Percentiles rank a stretch among this genome's conserved stretches.
Conservation (phyloP, 177 flowering plant species). For the Vitis hybrid region DNA sequence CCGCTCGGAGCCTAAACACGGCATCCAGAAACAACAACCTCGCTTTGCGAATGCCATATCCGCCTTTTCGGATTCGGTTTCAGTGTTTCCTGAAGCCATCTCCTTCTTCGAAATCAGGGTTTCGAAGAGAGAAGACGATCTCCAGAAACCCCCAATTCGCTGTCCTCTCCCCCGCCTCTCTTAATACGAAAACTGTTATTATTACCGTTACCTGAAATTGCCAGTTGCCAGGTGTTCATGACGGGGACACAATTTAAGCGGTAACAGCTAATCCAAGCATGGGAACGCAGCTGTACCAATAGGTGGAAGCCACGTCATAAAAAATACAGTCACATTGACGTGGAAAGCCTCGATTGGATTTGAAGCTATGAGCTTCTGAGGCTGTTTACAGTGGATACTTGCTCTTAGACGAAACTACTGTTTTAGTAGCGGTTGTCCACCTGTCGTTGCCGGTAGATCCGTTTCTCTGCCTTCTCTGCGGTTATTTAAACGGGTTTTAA, state of each 20-base stretch:
- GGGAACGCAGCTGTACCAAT: neutral
- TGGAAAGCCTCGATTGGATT: no score
- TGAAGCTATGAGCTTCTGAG: neutral
- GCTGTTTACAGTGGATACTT: neutral
- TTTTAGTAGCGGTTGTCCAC: neutral
- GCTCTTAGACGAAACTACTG: no score
- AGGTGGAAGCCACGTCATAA: neutral
- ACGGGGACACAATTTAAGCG: neutral
- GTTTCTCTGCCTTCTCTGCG: neutral
- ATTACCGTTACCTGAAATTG: conserved; percentile 5
- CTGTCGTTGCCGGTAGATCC: neutral
- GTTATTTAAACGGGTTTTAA: neutral
- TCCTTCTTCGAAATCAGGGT: neutral
- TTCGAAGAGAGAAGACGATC: neutral
- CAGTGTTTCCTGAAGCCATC: conserved; percentile 7
- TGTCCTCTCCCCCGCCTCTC: neutral
- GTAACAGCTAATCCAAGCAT: neutral
- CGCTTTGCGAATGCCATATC: conserved; percentile 15
- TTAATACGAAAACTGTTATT: neutral
- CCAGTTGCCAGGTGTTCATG: conserved; percentile 4
- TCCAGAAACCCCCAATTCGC: conserved; percentile 6
- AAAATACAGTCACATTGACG: neutral
- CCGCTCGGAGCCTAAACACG: conserved; percentile 13
- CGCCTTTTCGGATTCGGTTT: neutral
- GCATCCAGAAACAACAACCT: conserved; percentile 42